Base-by-base conservation (phyloP, 805 yeast species). In the Pichia californica region DNA sequence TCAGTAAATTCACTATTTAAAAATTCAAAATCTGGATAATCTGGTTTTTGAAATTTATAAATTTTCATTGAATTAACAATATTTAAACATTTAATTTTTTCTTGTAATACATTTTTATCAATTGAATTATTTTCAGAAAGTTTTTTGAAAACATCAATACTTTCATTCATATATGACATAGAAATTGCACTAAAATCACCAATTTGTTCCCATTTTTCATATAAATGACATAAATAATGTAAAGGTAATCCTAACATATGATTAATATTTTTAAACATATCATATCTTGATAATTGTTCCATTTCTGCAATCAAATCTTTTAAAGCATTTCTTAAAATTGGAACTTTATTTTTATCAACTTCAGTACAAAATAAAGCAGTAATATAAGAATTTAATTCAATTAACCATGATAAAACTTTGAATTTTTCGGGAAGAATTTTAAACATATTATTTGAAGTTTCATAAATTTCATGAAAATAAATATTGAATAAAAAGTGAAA, bases 161-260 rank as follows among this genome's bases (percentile, higher is more conserved):
- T 18, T 14, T 33, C 23, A 35, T 31, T 14, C 40, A 41, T 36
- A 19, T 36, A 10, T 9, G 14, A 19, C 14, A 21, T 5, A 3
- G 45, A 41, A 25, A 26, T 13, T 15, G 41, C 31, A 10, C 19
- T 38, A 6, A 38, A 27, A 25, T 39, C 35, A 2, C 46, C 46
- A 16, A 38, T 16, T 20, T 43, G 38, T 9, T 43, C 40, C 46
- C 46, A 38, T 29, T 15, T 43, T 4, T 33, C 36, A 33, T 33
- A 38, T 7, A 38, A 20, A 18, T 34, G 41, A 13, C 20, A 16
- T 20, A 37, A 16, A 13, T 29, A 30, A 38, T 34, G 41, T 4
- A 38, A 7, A 7, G 46, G 41, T 23, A 43, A n/a, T 2, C n/a
- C 19, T 14, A 41, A 18, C n/a, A 41, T 9, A 8, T 15, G 7